Percentiles rank a stretch among this genome's conserved stretches.
Evolutionary conservation across 306 rosid species (phyloP).

Genomic region (Prunus campanulata): DNA sequence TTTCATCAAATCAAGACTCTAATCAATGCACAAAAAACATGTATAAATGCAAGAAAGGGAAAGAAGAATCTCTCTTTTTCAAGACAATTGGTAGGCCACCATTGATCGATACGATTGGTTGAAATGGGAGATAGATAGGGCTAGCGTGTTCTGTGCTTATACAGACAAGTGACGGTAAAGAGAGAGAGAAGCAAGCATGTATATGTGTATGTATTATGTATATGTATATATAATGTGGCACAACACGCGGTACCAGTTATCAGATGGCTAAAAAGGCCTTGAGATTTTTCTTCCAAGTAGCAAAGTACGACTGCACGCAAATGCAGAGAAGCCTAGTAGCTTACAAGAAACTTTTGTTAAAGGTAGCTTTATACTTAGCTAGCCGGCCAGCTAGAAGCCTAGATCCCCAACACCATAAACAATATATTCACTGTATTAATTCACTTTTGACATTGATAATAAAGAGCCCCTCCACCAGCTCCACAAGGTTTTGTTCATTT

Average conservation of each 20-base stretch:
- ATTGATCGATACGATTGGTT: slow-evolving; percentile 23
- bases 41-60: not conserved
- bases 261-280: not conserved
- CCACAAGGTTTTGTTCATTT: slow-evolving; percentile 35
- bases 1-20: no score
- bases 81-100: not conserved
- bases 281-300: not conserved
- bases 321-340: not conserved
- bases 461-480: slow-evolving; percentile 28
- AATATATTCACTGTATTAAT: slow-evolving; percentile 10
- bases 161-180: slow-evolving; percentile 53
- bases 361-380: not conserved
- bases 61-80: slow-evolving; percentile 16
- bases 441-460: slow-evolving; percentile 29
- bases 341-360: not conserved
- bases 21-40: not conserved
- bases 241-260: slow-evolving; percentile 23
- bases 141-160: slow-evolving; percentile 50
- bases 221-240: slow-evolving; percentile 25
- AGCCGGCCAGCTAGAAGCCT: not conserved
- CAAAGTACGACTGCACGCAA: no score
- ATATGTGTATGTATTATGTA: no score
- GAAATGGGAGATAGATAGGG: slow-evolving; percentile 28
- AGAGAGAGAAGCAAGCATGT: not conserved
- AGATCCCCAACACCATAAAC: not conserved